Evolutionary conservation across 805 yeast species (phyloP).

Genomic region (Hanseniaspora valbyensis): DNA sequence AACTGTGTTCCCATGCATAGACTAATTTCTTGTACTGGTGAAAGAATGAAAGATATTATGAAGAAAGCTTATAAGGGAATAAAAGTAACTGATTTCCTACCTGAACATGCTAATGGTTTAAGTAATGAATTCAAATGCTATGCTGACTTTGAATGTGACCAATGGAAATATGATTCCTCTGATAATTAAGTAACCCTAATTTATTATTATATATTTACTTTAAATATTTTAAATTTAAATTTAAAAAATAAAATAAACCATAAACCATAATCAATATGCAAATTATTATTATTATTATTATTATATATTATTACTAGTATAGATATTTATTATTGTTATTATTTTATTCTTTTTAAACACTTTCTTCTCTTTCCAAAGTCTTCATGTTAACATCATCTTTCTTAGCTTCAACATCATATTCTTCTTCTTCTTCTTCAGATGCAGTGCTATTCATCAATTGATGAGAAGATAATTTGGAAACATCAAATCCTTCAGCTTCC

Average conservation of each 20-base stretch:
- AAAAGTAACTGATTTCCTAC: constrained; percentile 52
- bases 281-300: not conserved
- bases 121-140: constrained; percentile 83
- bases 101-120: constrained; percentile 75
- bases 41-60: constrained; percentile 65
- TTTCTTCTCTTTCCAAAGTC: constrained; percentile 4
- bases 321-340: not conserved
- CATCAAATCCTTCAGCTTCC: constrained; percentile 57
- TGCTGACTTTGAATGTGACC: constrained; percentile 57
- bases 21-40: constrained; percentile 77
- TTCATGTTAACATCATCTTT: constrained; percentile 10
- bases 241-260: not conserved
- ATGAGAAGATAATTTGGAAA: constrained; percentile 19
- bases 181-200: not conserved
- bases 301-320: not conserved
- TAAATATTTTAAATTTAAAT: not conserved
- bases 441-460: no score
- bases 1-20: constrained; percentile 36
- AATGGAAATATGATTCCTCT: constrained; percentile 55
- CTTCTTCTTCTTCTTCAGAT: not conserved
- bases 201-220: not conserved
- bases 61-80: constrained; percentile 52
- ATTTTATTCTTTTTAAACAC: not conserved
- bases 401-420: not conserved
- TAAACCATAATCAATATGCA: not conserved